Evolutionary conservation across 2,329 filamentous ascomycete species (phyloP), one percentile per base, ranked within the genome.

Genomic region (Paraconiothyrium brasiliense): DNA sequence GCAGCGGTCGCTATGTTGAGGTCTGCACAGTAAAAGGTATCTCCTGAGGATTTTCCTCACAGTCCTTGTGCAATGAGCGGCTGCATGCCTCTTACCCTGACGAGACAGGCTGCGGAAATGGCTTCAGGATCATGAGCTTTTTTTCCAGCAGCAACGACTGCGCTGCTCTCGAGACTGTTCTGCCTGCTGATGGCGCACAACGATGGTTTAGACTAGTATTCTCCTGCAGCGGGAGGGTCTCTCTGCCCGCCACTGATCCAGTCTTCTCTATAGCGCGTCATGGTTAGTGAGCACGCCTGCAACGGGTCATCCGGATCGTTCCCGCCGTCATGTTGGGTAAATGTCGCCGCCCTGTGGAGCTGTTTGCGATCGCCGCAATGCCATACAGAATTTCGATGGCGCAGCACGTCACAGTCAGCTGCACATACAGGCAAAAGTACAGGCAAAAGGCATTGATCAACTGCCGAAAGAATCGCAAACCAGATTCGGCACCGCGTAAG

Each of bases 381-480:
- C 13, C 52, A 55, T 46, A 22, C 24, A 46, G 22, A 34, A 22
- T 34, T 13, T 20, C 54, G 54, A 56, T 56, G n/a, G n/a, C 10
- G 16, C 27, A 32, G 16, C 22, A 56, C 54, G 54, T 56, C 41
- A 56, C 39, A 11, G 20, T 56, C 41, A 56, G 24, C 54, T 47
- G 41, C 24, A 20, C 51, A 14, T 16, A 24, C 27, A 30, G 27
- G 27, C 27, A 30, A 30, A 30, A 30, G 27, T 4, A 30, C 27
- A 30, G 27, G 27, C 27, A 30, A 30, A 30, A 30, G 27, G 27
- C 27, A 30, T 30, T 6, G 6, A 6, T 41, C 54, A 56, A 16
- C 35, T 37, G 30, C 47, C 13, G 16, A n/a, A 35, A 35, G 35
- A 30, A 30, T 24, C 30, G 47, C 47, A 50, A 35, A 35, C 30